Base-by-base conservation (phyloP, 345 rosid species). In the Populus nigra region DNA sequence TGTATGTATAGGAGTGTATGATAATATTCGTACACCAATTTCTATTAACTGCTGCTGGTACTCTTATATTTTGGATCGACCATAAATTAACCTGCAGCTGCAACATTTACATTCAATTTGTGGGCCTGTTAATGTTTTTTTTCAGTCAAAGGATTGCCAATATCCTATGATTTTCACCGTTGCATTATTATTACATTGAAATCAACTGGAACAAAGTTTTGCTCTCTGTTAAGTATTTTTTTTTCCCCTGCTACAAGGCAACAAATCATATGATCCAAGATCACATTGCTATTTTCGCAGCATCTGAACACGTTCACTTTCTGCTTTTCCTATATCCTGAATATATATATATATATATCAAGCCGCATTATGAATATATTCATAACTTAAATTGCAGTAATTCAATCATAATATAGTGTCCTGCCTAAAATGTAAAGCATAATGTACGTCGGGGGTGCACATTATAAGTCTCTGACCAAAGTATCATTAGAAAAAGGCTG, bases 141-240 rank as follows among this genome's bases (percentile, higher is more conserved):
- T 15, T 36, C 35, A 50, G 76, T 53, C 76, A 49, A 78, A 65
- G 61, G 65, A 72, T 22, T 7, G 18, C 49, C 38, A 63, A 53
- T 22, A 9, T 78, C 65, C 72, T 33, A 65, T 72, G 76, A 71
- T 78, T 38, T 78, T 72, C 72, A 72, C 80, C 72, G 72, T 72
- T 71, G 27, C 16, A 16, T 39, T 39, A 57, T 38, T 23, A 18
- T 73, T 22, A 8, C 50, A 18, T 62, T 22, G 1, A 53, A 73
- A 33, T 18, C 65, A 23, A 16, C 33, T 47, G 27, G 53, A 10
- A 39, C 23, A 15, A n/a, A 2, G 13, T 11, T 70, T 5, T 27
- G 6, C 3, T 11, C 49, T 13, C 17, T 68, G 35, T 23, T 20
- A 75, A 68, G 65, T 50, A 67, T 50, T 50, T 17, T 41, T 45